Evolutionary conservation across 2,329 filamentous ascomycete genomes (phyloP).

Genomic region (Emericellopsis atlantica): DNA sequence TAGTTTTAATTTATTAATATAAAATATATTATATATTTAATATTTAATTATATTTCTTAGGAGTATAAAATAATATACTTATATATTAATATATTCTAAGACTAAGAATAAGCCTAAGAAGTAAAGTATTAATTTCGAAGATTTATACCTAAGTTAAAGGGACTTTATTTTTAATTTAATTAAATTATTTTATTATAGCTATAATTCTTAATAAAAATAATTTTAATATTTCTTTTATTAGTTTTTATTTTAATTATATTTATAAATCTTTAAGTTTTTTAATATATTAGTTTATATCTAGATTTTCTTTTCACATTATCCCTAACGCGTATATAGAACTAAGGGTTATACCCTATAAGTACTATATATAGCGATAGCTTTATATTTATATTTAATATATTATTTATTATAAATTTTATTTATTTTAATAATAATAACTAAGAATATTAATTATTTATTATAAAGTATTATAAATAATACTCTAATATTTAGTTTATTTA

Average conservation of each 20-base stretch:
- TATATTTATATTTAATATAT: too few relatives aligned
- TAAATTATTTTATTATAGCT: too few relatives aligned
- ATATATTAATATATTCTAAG: neutral
- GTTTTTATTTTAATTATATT: too few relatives aligned
- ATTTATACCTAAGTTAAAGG: too few relatives aligned
- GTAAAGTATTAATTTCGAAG: neutral
- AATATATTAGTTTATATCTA: too few relatives aligned
- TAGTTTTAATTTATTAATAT: neutral
- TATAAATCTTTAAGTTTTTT: neutral
- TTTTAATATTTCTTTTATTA: neutral
- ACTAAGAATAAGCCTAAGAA: too few relatives aligned
- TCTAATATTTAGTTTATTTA: neutral
- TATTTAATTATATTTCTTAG: neutral
- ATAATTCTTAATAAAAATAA: neutral
- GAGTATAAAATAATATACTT: neutral
- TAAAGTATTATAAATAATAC: neutral
- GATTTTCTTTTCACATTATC: neutral
- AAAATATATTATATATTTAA: neutral
- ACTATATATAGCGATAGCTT: too few relatives aligned
- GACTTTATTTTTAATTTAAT: too few relatives aligned
- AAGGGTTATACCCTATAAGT: neutral
- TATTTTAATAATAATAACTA: neutral
- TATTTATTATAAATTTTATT: too few relatives aligned
- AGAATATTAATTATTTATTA: neutral
- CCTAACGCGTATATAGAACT: neutral